Evolutionary conservation across 164 flowering plant species (phyloP).

Genomic region (Berberis thunbergii): DNA sequence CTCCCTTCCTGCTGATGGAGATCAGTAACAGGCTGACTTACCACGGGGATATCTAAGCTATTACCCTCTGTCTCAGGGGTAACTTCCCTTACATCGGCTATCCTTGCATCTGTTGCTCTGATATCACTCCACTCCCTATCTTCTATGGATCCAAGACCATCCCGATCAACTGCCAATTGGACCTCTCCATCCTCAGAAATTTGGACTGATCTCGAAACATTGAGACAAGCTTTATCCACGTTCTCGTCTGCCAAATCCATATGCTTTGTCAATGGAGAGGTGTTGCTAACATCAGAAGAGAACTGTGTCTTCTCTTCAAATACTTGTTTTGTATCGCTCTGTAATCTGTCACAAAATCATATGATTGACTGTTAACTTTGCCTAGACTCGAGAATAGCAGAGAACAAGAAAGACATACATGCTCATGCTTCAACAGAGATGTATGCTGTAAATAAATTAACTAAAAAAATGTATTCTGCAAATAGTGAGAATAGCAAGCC

Average conservation of each 20-base stretch:
- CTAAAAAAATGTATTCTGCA: too few species aligned
- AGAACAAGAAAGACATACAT: too few species aligned
- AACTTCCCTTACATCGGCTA: constrained; percentile 77
- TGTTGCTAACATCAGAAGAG: constrained; percentile 29
- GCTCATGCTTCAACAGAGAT: not conserved
- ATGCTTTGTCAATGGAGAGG: constrained; percentile 60
- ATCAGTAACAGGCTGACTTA: constrained; percentile 29
- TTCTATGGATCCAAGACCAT: constrained; percentile 32
- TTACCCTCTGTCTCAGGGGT: constrained; percentile 49
- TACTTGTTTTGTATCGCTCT: constrained; percentile 52
- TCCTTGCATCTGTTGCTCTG: constrained; percentile 57
- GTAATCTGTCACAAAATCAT: constrained; percentile 38
- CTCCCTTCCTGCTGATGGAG: constrained; percentile 34
- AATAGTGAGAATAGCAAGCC: too few species aligned
- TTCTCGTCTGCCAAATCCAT: constrained; percentile 69
- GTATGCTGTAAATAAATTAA: too few species aligned
- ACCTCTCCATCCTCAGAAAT: constrained; percentile 35
- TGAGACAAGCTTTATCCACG: constrained; percentile 88
- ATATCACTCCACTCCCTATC: constrained; percentile 86
- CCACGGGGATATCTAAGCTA: constrained; percentile 81
- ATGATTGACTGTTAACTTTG: not conserved
- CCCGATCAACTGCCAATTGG: constrained; percentile 32
- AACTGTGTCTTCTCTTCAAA: constrained; percentile 64
- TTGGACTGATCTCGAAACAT: constrained; percentile 47
- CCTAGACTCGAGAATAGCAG: not conserved